Base-by-base conservation (phyloP, 768 basidiomycete species). In the Porphyrellus cyaneotinctus region DNA sequence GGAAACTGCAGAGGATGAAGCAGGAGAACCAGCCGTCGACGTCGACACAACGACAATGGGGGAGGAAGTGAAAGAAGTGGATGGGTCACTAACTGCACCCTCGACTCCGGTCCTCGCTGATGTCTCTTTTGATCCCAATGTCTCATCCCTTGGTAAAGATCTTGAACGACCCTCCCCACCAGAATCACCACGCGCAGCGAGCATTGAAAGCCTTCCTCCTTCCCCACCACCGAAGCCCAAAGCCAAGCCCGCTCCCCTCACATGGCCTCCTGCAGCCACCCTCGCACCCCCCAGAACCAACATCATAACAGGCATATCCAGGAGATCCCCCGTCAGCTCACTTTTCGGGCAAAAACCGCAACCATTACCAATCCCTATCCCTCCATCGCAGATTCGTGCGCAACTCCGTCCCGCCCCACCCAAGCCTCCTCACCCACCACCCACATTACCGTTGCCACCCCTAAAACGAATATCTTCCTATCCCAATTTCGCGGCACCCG, bases 361-460 rank as follows among this genome's bases (percentile, higher is more conserved):
- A 23, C 65, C 65, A 20, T 26, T 67, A 33, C 65, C 65, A 0
- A 53, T 67, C 2, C 65, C 65, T 14, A 67, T 67, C 28, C 51
- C 65, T 44, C 59, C 26, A 10, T 61, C 64, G 15, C 65, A 68
- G 49, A 67, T 67, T 24, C 62, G 64, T 36, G 47, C 66, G 13
- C 65, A 67, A 43, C 64, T 67, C 51, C 65, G 65, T 26, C 65
- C 65, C 6, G 51, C 64, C 18, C 66, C 66, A 35, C 58, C 59
- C 18, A 62, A 59, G 48, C 11, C 62, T 35, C 49, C n/a, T 37
- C 53, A 61, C 22, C 56, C 59, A 45, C 51, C 62, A 46, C 55
- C 66, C 3, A 47, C 49, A 24, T 52, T 57, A n/a, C 60, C 65
- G n/a, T 53, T 63, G 17, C 65, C 65, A 18, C 56, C 59, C 39